These are phyloP conservation scores for Globisporangium parvum DNA, from an alignment of 352 stramenopile species.

Conservation along the genomic window DNA sequence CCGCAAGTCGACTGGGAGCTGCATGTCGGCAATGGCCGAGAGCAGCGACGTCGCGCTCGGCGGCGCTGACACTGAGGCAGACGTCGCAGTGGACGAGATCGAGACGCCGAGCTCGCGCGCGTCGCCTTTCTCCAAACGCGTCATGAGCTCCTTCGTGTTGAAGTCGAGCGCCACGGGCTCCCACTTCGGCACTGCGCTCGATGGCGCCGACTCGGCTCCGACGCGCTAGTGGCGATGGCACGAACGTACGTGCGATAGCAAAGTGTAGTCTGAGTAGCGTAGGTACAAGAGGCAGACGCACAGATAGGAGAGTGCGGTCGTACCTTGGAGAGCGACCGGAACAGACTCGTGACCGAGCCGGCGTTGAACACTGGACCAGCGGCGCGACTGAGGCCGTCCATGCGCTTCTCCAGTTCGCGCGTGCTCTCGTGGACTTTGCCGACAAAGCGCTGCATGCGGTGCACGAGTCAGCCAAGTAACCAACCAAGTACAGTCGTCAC, in stretches of 20 bases:
- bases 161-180: constrained; percentile 58
- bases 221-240: constrained; percentile 20
- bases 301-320: neutral
- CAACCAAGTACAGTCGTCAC: neutral
- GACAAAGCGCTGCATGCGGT: constrained; percentile 41
- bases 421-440: constrained; percentile 45
- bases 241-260: neutral
- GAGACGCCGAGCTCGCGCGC: constrained; percentile 57
- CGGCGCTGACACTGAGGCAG: neutral
- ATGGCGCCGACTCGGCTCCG: constrained; percentile 21
- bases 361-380: constrained; percentile 58
- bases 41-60: constrained; percentile 8
- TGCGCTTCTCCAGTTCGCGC: constrained; percentile 57
- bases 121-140: constrained; percentile 45
- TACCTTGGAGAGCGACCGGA: constrained; percentile 75
- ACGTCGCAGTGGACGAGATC: constrained; percentile 25
- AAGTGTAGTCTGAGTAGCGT: constrained; percentile 1
- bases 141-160: constrained; percentile 37
- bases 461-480: neutral
- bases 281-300: constrained; percentile 1
- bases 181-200: constrained; percentile 35
- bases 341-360: constrained; percentile 41
- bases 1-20: constrained; percentile 4
- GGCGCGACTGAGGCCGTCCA: constrained; percentile 42
- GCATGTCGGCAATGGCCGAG: constrained; percentile 11